Conservation (phyloP, 768 basidiomycete species). For the Kondoa malvinella region DNA sequence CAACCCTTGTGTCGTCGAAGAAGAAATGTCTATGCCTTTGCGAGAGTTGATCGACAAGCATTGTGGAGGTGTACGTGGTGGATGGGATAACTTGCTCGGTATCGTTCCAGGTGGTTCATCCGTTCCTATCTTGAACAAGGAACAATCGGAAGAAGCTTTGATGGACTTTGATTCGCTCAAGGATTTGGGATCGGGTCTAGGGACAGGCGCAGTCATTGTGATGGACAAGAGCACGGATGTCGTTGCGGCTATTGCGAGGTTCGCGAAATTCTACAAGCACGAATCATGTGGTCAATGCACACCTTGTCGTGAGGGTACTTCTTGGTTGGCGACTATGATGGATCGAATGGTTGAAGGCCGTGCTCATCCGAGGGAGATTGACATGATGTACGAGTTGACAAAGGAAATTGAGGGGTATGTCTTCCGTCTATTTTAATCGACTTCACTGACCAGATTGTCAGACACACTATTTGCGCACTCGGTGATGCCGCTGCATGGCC, state of each 20-base stretch:
- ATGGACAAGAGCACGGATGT: slow-evolving; percentile 98
- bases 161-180: slow-evolving; percentile 99
- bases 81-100: slow-evolving; percentile 94
- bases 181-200: slow-evolving; percentile 87
- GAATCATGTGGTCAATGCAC: slow-evolving; percentile 66
- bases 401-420: slow-evolving; percentile 37
- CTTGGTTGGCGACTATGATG: slow-evolving; percentile 99
- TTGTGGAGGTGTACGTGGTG: slow-evolving; percentile 81
- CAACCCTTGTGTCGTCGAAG: slow-evolving; percentile 93
- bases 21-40: slow-evolving; percentile 96
- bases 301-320: slow-evolving; percentile 59
- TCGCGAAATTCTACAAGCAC: slow-evolving; percentile 94
- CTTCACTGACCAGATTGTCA: slow-evolving; percentile 9
- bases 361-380: slow-evolving; percentile 80
- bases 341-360: slow-evolving; percentile 83
- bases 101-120: slow-evolving; percentile 90
- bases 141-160: slow-evolving; percentile 67
- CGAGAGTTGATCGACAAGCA: slow-evolving; percentile 91
- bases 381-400: slow-evolving; percentile 90
- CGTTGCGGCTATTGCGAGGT: slow-evolving; percentile 80
- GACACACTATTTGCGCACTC: slow-evolving; percentile 3
- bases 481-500: slow-evolving; percentile 98
- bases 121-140: slow-evolving; percentile 75
- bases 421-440: slow-evolving; percentile 10
- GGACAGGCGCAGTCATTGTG: slow-evolving; percentile 95